Base-by-base conservation (phyloP, 2,329 filamentous ascomycete species). In the Fusarium secorum region DNA sequence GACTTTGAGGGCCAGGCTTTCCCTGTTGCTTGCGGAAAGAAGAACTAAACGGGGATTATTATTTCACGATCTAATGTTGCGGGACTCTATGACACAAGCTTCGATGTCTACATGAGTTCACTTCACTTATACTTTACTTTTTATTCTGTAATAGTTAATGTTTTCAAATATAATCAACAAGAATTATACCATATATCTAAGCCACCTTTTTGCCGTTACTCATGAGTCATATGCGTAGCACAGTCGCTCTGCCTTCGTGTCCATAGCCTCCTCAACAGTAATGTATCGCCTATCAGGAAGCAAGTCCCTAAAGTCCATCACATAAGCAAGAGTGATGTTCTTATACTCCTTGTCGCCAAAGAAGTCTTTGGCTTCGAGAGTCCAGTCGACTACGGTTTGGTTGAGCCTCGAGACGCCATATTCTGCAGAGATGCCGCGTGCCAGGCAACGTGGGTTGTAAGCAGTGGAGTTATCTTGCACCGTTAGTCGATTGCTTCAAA, bases 111-210 rank as follows among this genome's bases (percentile, higher is more conserved):
- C 0, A 39, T 18, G 33, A 28, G 49, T 18, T 14, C 3, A 22
- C 15, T 30, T 18, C 20, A 28, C 24, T 2, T 15, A 4, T 1
- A 30, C 20, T 22, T 30, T 14, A 38, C 1, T 15, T 22, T 41
- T 41, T n/a, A 22, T 22, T 41, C 22, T 13, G 15, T 53, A 41
- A 53, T 53, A 30, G 20, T 53, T 53, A 53, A 53, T 41, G 35
- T 53, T 30, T 53, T 30, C 1, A 15, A 38, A 52, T n/a, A 28
- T 38, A 38, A 38, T 51, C 14, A 11, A 33, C 11, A 24, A 33
- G 28, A 20, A 33, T 33, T 14, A 14, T 11, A 33, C 1, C 3
- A 32, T 11, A 3, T 8, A 2, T 0, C 0, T n/a, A 0, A 7
- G 2, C 5, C 9, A 2, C 6, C 0, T 2, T 2, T 11, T 20